Evolutionary conservation across 306 rosid genomes (phyloP).

Genomic region (Leucaena leucocephala): DNA sequence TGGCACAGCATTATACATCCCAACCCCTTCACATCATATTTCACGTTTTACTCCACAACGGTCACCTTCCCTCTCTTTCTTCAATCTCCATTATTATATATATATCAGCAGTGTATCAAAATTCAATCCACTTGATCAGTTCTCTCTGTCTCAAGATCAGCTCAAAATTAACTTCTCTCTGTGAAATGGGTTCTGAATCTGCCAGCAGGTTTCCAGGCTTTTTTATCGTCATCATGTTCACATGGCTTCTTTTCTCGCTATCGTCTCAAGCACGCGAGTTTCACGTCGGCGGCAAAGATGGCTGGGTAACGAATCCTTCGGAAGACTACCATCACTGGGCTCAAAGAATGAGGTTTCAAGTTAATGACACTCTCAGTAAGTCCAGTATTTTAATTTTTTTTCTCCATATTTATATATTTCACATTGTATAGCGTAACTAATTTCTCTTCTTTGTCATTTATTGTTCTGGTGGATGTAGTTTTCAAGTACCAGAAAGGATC

Average conservation of each 20-base stretch:
- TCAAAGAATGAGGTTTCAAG: slow-evolving; percentile 57
- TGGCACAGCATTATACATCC: background rate
- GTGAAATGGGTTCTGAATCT: slow-evolving; percentile 38
- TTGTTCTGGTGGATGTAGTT: slow-evolving; percentile 42
- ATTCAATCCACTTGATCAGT: no score
- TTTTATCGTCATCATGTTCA: slow-evolving; percentile 14
- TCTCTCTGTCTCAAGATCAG: background rate
- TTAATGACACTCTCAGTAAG: slow-evolving; percentile 74
- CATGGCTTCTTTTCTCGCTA: slow-evolving; percentile 19
- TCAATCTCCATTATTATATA: background rate
- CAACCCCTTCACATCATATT: background rate
- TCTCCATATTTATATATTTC: background rate
- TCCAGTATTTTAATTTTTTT: background rate
- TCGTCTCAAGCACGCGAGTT: slow-evolving; percentile 44
- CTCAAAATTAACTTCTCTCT: background rate
- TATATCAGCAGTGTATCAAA: background rate
- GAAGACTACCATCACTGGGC: slow-evolving; percentile 64
- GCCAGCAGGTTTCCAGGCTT: slow-evolving; percentile 11
- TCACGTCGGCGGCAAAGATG: slow-evolving; percentile 68
- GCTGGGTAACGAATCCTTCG: slow-evolving; percentile 65
- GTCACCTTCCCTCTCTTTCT: slow-evolving; percentile 15
- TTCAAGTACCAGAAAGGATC: slow-evolving; percentile 62
- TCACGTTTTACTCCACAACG: slow-evolving; percentile 29
- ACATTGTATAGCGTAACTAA: background rate
- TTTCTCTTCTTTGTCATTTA: background rate